Base-by-base conservation (phyloP, 352 stramenopile species). In the Pythium coloratum region DNA sequence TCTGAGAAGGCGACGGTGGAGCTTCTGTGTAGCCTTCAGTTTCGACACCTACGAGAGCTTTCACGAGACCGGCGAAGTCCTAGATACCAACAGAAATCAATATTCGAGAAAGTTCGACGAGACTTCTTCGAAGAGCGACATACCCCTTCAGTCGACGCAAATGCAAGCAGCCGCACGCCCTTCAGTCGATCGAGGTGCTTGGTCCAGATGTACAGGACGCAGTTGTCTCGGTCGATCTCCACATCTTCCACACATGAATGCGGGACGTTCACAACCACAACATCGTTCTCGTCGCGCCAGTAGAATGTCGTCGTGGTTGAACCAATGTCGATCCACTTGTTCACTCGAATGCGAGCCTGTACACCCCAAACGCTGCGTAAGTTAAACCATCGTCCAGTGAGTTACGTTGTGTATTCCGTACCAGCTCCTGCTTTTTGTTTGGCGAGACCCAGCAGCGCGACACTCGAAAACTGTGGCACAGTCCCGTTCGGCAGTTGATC, bases 241-340 rank as follows among this genome's bases (percentile, higher is more conserved):
- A 83, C 34, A 20, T 63, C 70, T 54, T 85, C 68, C 26, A 89
- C 59, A 47, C 78, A 83, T 2, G 54, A 69, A 54, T 84, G 79
- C 8, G 82, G 82, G 14, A 90, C 66, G 46, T 90, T 90, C 49
- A 82, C 72, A 24, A 90, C 67, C 9, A 75, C 77, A 0, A 77
- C 80, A 34, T 85, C 69, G 33, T n/a, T 64, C 2, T 63, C 61
- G 9, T 77, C 60, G 13, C 72, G 73, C 46, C 74, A 80, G 60
- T 90, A 90, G 46, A 88, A 88, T 2, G 70, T 86, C 33, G 74
- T 71, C 7, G 68, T 84, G 0, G 64, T 81, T 1, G 57, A 67
- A 0, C 82, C 80, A 56, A 88, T 71, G 60, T 90, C 82, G 18
- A 86, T 53, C 80, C 80, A 88, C 40, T 77, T 69, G 49, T 88